Conservation (phyloP, 371 early-diverging fungal species). For the Funneliformis caledonium region DNA sequence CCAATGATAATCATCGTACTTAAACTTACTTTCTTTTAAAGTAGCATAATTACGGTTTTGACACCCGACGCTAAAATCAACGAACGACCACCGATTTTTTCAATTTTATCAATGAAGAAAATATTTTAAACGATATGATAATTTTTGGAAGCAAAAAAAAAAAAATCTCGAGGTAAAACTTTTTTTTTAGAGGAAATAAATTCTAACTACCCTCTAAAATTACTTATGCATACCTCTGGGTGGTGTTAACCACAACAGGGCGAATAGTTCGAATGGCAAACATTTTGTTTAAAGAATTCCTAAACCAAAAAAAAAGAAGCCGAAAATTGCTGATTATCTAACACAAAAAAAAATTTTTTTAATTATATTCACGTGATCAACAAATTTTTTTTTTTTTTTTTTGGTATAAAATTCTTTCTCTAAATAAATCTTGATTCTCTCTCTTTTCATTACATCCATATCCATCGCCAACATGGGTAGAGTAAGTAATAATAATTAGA, state of each 20-base stretch:
- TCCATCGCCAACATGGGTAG: constrained; percentile 35
- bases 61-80: constrained; percentile 1
- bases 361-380: constrained; percentile 7
- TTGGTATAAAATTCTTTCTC: too few species aligned
- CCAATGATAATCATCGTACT: not conserved
- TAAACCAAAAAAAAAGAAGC: too few species aligned
- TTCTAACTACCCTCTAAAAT: not conserved
- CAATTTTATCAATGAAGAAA: not conserved
- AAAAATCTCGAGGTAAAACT: not conserved
- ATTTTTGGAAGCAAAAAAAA: too few species aligned
- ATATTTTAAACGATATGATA: not conserved
- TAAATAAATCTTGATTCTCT: too few species aligned
- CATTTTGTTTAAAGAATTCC: not conserved
- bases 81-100: not conserved
- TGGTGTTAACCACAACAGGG: constrained; percentile 13
- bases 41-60: constrained; percentile 55
- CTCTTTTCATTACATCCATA: not conserved
- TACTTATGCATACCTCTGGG: constrained; percentile 6
- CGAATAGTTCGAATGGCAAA: constrained; percentile 15
- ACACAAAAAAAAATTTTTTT: not conserved
- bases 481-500: constrained; percentile 11
- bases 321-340: not conserved
- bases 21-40: constrained; percentile 78
- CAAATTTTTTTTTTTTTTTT: not conserved
- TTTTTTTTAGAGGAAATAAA: not conserved